Percentiles rank a stretch among this genome's conserved stretches.
phyloP scores from a whole-genome alignment of 1,139 yeast genomes.

The Geotrichum restrictum region DNA sequence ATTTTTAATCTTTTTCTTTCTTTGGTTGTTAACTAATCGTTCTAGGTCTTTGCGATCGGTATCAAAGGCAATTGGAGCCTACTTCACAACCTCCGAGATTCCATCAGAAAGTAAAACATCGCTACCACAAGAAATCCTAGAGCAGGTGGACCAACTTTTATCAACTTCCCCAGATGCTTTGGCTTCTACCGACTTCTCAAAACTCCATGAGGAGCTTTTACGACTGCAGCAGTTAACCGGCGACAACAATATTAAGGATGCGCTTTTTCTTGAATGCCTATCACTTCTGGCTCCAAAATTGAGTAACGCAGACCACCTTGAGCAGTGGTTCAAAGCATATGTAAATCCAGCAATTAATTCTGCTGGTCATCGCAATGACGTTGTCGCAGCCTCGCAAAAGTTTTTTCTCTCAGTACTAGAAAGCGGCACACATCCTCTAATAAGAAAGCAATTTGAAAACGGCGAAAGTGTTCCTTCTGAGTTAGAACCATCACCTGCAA shows the following conservation, averaged over 20 bases:
- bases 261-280: constrained; percentile 48
- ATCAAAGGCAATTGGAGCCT: constrained; percentile 22
- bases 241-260: constrained; percentile 35
- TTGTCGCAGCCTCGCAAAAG: constrained; percentile 45
- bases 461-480: background rate
- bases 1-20: background rate
- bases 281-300: constrained; percentile 42
- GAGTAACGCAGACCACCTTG: constrained; percentile 42
- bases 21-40: background rate
- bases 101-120: background rate
- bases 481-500: background rate
- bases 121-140: constrained; percentile 8
- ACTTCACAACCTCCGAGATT: constrained; percentile 10
- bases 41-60: constrained; percentile 24
- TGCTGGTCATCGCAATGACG: constrained; percentile 45
- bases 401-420: constrained; percentile 43
- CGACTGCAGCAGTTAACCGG: constrained; percentile 43
- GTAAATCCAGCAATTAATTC: constrained; percentile 57
- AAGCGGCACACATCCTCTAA: constrained; percentile 18
- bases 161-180: background rate
- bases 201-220: constrained; percentile 50
- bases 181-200: constrained; percentile 4
- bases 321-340: constrained; percentile 52
- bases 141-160: background rate
- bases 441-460: constrained; percentile 23